Percentiles rank a stretch among this genome's conserved stretches.
Conservation (phyloP, 139 green algal species). For the Chlorella sp. region DNA sequence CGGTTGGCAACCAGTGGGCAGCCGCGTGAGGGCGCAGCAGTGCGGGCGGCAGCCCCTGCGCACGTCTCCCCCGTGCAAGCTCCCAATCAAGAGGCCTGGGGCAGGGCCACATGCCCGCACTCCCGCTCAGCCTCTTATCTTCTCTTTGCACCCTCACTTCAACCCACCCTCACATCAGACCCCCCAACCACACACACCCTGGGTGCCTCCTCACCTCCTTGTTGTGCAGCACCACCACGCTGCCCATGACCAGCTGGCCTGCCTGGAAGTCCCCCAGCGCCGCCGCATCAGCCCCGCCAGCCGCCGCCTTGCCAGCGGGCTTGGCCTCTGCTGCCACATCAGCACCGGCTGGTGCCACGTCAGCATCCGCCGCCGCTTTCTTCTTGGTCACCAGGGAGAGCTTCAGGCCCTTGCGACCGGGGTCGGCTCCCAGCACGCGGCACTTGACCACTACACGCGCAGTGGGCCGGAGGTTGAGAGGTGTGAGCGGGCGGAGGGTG, state of each 20-base stretch:
- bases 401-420: constrained; percentile 47
- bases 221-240: constrained; percentile 39
- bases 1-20: too few species aligned
- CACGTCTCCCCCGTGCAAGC: too few species aligned
- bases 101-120: background rate
- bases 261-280: constrained; percentile 57
- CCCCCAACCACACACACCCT: background rate
- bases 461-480: background rate
- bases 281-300: constrained; percentile 29
- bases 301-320: constrained; percentile 3
- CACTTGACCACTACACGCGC: constrained; percentile 47
- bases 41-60: too few species aligned
- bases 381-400: constrained; percentile 51
- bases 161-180: background rate
- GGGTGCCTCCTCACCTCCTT: constrained; percentile 17
- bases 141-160: background rate
- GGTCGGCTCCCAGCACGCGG: constrained; percentile 57
- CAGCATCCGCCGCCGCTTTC: constrained; percentile 4
- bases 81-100: too few species aligned
- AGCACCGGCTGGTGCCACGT: background rate
- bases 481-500: background rate
- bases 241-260: constrained; percentile 59
- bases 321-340: constrained; percentile 28
- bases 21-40: too few species aligned
- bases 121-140: background rate